Evolutionary conservation across 2,329 filamentous ascomycete genomes (phyloP).

Genomic region (Elsinoe ampelina): DNA sequence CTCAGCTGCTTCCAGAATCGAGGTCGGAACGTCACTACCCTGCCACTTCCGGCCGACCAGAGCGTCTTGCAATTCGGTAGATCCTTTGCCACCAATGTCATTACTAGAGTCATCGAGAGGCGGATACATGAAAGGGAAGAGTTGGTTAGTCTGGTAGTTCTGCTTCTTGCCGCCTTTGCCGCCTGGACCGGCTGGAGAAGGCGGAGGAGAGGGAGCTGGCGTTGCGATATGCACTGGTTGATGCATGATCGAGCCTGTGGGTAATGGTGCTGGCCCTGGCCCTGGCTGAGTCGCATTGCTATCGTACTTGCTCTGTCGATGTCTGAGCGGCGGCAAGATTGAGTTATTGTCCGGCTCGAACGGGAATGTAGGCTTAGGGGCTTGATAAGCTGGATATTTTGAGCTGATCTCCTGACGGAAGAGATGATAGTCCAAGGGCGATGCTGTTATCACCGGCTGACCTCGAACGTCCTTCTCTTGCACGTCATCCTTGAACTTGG

Average conservation of each 20-base stretch:
- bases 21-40: constrained; percentile 86
- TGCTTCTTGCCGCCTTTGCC: constrained; percentile 97
- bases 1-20: constrained; percentile 88
- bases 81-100: constrained; percentile 79
- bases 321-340: constrained; percentile 74
- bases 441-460: constrained; percentile 79
- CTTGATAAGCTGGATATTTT: constrained; percentile 94
- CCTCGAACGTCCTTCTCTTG: constrained; percentile 50
- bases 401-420: constrained; percentile 96
- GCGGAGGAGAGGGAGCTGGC: constrained; percentile 87
- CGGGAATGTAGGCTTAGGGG: constrained; percentile 71
- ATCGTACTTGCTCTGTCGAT: constrained; percentile 43
- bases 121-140: constrained; percentile 96
- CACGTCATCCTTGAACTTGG: constrained; percentile 47
- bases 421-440: constrained; percentile 88
- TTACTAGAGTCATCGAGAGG: constrained; percentile 84
- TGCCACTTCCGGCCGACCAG: constrained; percentile 82
- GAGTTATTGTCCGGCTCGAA: constrained; percentile 86
- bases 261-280: constrained; percentile 15
- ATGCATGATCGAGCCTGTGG: constrained; percentile 69
- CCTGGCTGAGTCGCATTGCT: constrained; percentile 41
- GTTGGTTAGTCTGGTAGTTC: constrained; percentile 98
- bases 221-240: constrained; percentile 99
- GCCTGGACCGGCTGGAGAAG: constrained; percentile 71
- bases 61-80: constrained; percentile 66